Conservation (phyloP, 768 basidiomycete species). For the Boletus huronensis region DNA sequence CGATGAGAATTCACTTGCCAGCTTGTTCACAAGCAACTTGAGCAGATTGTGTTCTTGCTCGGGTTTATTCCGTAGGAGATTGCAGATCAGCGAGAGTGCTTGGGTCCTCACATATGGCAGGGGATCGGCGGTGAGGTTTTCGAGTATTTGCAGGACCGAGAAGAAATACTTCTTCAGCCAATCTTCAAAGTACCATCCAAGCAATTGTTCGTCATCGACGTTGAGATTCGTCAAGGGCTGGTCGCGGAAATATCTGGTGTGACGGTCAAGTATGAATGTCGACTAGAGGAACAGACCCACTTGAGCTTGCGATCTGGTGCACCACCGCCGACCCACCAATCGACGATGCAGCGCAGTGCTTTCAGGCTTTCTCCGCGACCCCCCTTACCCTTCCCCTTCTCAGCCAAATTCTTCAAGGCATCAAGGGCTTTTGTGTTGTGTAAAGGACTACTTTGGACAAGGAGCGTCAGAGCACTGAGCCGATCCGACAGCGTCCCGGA, state of each 20-base stretch:
- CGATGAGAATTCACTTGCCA: constrained; percentile 46
- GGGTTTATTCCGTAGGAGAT: constrained; percentile 82
- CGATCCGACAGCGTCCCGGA: constrained; percentile 91
- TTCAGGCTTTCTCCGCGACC: constrained; percentile 92
- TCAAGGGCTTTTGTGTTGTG: constrained; percentile 84
- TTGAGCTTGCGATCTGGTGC: constrained; percentile 82
- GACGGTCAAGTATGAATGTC: not conserved
- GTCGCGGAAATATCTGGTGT: constrained; percentile 80
- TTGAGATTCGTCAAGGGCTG: constrained; percentile 67
- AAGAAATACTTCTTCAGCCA: constrained; percentile 99
- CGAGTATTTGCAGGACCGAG: constrained; percentile 82
- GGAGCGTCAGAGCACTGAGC: constrained; percentile 83
- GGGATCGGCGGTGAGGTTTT: constrained; percentile 81
- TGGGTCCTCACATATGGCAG: constrained; percentile 87
- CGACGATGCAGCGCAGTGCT: constrained; percentile 84
- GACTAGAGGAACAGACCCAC: constrained; percentile 40
- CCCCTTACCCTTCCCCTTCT: constrained; percentile 75
- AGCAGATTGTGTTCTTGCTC: constrained; percentile 98
- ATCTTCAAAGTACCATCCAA: constrained; percentile 93
- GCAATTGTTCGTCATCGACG: constrained; percentile 66
- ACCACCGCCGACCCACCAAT: constrained; percentile 98
- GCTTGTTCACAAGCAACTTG: constrained; percentile 88
- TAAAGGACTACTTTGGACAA: constrained; percentile 84
- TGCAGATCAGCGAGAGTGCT: constrained; percentile 70
- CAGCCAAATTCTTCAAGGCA: constrained; percentile 69